Evolutionary conservation across 768 basidiomycete species (phyloP), one percentile per base, ranked within the genome.

Genomic region (Arthromyces matolae): DNA sequence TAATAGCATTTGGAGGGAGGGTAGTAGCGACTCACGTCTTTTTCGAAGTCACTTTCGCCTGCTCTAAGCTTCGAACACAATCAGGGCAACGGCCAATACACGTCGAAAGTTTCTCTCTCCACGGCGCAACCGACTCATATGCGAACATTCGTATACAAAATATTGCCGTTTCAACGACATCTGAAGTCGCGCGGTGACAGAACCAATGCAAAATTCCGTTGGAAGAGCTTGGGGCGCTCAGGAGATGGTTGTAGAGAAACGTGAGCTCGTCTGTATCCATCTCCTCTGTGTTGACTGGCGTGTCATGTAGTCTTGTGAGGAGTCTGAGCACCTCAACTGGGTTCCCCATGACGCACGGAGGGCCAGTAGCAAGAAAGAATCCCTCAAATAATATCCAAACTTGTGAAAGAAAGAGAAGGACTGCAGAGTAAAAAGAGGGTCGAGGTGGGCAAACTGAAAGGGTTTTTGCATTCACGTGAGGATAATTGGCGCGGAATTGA

Each of bases 61-160:
- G 71, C 48, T 84, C 79, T 37, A 92, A 73, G 0, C 73, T 76
- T 49, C 79, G 73, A 4, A 88, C 84, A 60, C 94, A 97, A 7
- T 71, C 74, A 20, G 79, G 69, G 56, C 94, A 97, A 1, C 72
- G 66, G 9, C 68, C 59, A 28, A 95, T 60, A 49, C 88, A 83
- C 1, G 59, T 58, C 42, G 72, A 67, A 43, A 90, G 62, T 50
- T 69, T 74, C 14, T 61, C 63, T 63, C 81, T 80, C 89, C 90
- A 94, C 31, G 68, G 62, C 2, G 75, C 71, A 3, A 89, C 84
- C 24, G 79, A 77, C 43, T 76, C 68, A 57, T 91, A 96, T 8
- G 92, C 92, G 61, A 87, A 84, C 31, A 96, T 65, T 42, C 92
- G 80, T 29, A 95, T 70, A 40, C 90, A 75, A 67, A 93, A 96